Percentiles rank a stretch among this genome's conserved stretches.
Evolutionary conservation across 768 basidiomycete genomes (phyloP).

Genomic region (Leucocoprinus sp.): DNA sequence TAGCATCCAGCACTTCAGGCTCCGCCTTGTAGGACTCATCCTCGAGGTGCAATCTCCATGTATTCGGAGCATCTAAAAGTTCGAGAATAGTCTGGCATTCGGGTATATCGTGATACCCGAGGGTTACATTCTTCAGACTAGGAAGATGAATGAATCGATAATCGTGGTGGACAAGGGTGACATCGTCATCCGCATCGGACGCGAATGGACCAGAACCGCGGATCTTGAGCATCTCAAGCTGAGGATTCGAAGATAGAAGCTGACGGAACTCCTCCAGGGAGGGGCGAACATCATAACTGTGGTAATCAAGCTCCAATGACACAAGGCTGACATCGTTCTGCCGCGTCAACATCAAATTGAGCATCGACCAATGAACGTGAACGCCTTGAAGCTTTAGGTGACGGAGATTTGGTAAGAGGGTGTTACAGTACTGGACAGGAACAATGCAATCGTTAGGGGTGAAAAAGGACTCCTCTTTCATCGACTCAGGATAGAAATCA

Average conservation of each 20-base stretch:
- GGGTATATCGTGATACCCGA: slow-evolving; percentile 36
- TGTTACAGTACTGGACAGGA: slow-evolving; percentile 6
- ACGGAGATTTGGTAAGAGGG: slow-evolving; percentile 36
- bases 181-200: slow-evolving; percentile 18
- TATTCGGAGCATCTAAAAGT: slow-evolving; percentile 31
- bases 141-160: slow-evolving; percentile 28
- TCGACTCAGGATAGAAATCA: slow-evolving; percentile 32
- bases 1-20: slow-evolving; percentile 32
- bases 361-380: slow-evolving; percentile 44
- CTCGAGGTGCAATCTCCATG: slow-evolving; percentile 31
- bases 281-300: slow-evolving; percentile 47
- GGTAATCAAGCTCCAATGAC: slow-evolving; percentile 43
- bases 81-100: slow-evolving; percentile 33
- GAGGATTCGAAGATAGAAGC: slow-evolving; percentile 33
- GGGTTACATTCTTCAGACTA: slow-evolving; percentile 26
- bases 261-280: slow-evolving; percentile 32
- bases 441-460: slow-evolving; percentile 16
- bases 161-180: slow-evolving; percentile 14
- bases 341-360: slow-evolving; percentile 26
- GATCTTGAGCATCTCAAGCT: slow-evolving; percentile 35
- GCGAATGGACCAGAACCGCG: slow-evolving; percentile 39
- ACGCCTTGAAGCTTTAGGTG: slow-evolving; percentile 47
- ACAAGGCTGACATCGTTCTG: slow-evolving; percentile 14
- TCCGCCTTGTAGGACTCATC: slow-evolving; percentile 36
- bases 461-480: slow-evolving; percentile 26